Conservation (phyloP, 2,329 filamentous ascomycete species). For the Alternaria metachromatica region DNA sequence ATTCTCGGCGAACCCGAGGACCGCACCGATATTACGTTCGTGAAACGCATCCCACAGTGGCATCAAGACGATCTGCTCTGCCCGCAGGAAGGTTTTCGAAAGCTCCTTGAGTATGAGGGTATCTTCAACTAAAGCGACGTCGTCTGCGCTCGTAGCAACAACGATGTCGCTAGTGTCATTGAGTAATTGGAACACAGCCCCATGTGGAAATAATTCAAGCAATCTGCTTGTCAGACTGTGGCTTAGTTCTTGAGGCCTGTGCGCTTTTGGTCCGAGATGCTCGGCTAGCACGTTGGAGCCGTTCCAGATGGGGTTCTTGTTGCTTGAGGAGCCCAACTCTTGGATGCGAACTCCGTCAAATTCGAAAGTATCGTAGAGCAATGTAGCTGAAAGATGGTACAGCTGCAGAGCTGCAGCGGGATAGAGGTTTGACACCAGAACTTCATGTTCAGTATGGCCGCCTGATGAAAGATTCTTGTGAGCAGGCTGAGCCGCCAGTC, state of each 20-base stretch:
- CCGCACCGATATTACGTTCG: constrained; percentile 10
- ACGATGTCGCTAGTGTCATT: constrained; percentile 1
- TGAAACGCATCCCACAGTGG: constrained; percentile 11
- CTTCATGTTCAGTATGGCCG: not conserved
- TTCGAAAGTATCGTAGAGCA: constrained; percentile 9
- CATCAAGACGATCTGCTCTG: constrained; percentile 8
- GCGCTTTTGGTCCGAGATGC: not conserved
- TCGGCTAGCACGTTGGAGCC: constrained; percentile 7
- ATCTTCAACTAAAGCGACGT: not conserved
- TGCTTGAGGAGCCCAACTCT: constrained; percentile 2
- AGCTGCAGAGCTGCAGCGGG: not conserved
- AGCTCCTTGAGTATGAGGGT: not conserved
- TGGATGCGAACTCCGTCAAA: constrained; percentile 12
- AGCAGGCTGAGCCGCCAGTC: not conserved
- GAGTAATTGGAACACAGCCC: constrained; percentile 6
- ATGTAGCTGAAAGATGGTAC: constrained; percentile 6
- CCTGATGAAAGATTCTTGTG: not conserved
- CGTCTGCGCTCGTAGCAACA: constrained; percentile 3
- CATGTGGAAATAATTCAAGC: constrained; percentile 3
- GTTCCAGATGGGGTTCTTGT: constrained; percentile 10
- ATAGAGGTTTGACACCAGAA: constrained; percentile 10
- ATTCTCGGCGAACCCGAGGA: constrained; percentile 8
- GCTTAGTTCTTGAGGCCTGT: not conserved
- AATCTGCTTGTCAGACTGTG: not conserved
- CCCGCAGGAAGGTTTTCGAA: not conserved